Conservation (phyloP, 306 rosid species). For the Cicer bijugum region DNA sequence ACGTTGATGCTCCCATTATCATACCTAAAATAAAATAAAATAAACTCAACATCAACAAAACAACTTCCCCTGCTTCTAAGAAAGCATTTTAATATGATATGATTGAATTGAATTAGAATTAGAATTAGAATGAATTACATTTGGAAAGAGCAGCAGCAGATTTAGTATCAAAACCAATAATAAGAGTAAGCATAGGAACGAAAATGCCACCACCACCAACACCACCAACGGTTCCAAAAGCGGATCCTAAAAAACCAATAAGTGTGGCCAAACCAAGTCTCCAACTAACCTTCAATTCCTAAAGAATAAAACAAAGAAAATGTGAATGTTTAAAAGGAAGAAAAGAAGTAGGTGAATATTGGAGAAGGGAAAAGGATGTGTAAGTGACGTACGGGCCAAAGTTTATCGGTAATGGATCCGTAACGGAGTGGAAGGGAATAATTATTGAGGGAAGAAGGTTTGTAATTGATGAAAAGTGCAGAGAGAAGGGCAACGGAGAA, state of each 20-base stretch:
- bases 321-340: neutral
- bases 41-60: constrained; percentile 16
- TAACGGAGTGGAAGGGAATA: neutral
- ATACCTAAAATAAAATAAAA: constrained; percentile 56
- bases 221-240: constrained; percentile 91
- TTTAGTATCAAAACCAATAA: constrained; percentile 81
- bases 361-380: constrained; percentile 11
- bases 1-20: constrained; percentile 91
- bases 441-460: constrained; percentile 8
- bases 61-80: neutral
- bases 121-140: constrained; percentile 45
- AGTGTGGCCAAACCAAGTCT: constrained; percentile 63
- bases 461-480: constrained; percentile 46
- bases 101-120: no score
- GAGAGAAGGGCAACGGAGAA: constrained; percentile 65
- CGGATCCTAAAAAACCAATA: constrained; percentile 85
- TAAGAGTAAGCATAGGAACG: constrained; percentile 83
- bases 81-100: neutral
- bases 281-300: constrained; percentile 70
- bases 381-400: constrained; percentile 68
- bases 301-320: constrained; percentile 37
- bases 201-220: constrained; percentile 93
- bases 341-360: neutral
- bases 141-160: constrained; percentile 90
- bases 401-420: constrained; percentile 43